Evolutionary conservation across 2,329 filamentous ascomycete species (phyloP).

Genomic region (Davidsoniella australis): DNA sequence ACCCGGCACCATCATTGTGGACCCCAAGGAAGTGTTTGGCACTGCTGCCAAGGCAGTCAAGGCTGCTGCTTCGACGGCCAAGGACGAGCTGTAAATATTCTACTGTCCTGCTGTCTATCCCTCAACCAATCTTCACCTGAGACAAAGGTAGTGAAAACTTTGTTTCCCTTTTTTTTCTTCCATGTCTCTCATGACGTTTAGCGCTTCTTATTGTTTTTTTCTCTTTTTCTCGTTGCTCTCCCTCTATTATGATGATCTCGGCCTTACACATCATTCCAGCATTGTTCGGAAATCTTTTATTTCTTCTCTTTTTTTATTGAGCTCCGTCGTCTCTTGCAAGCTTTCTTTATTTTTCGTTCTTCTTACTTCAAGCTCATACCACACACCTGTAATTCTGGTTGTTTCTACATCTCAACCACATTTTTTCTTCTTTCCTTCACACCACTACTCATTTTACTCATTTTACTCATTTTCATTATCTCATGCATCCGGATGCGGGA

Average conservation of each 20-base stretch:
- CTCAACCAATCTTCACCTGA: background rate
- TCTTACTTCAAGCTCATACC: background rate
- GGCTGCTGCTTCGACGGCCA: conserved; percentile 1
- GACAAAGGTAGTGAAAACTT: background rate
- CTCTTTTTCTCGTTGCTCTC: background rate
- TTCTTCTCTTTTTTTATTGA: conserved; percentile 4
- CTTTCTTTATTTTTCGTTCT: too few species aligned
- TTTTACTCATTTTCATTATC: conserved; percentile 4
- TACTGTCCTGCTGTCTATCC: background rate
- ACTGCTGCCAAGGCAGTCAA: background rate
- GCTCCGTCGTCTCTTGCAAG: too few species aligned
- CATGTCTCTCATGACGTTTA: background rate
- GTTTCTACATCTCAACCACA: background rate
- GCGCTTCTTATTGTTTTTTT: background rate
- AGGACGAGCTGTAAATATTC: conserved; percentile 11
- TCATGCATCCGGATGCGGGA: background rate
- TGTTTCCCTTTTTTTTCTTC: background rate
- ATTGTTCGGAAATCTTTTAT: background rate
- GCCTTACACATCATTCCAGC: background rate
- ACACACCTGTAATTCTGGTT: conserved; percentile 6
- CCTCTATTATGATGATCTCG: conserved; percentile 7
- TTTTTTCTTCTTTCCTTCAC: background rate
- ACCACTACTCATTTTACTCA: background rate
- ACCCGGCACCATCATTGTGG: background rate
- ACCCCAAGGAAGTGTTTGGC: background rate